Conservation (phyloP, 768 basidiomycete species). For the Mycena maculata region DNA sequence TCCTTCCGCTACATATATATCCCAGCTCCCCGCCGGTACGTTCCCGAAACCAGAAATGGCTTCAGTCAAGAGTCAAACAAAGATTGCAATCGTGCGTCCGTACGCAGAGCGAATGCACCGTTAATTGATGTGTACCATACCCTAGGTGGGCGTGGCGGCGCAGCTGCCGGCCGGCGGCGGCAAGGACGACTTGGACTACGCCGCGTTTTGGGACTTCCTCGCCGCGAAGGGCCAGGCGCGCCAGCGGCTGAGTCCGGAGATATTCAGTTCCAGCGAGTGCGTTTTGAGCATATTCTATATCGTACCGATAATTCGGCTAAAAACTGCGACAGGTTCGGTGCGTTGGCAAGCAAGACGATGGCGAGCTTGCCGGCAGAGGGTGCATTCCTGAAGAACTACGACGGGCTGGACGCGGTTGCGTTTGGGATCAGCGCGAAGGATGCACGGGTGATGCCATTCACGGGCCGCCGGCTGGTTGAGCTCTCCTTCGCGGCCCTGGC, state of each 20-base stretch:
- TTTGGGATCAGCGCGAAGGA: constrained; percentile 16
- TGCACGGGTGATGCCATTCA: constrained; percentile 10
- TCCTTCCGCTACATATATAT: too few relatives aligned
- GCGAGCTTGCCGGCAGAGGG: not conserved
- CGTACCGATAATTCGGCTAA: not conserved
- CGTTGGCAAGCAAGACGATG: too few relatives aligned
- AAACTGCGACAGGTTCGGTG: not conserved
- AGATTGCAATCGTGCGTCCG: too few relatives aligned
- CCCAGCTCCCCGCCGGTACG: too few relatives aligned
- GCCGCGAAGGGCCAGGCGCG: not conserved
- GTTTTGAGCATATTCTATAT: not conserved
- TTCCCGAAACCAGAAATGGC: too few relatives aligned
- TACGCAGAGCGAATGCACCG: too few relatives aligned
- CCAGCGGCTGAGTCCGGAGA: not conserved
- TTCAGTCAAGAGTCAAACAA: too few relatives aligned
- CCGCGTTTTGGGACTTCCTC: constrained; percentile 11
- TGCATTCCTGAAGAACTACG: not conserved
- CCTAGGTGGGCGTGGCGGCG: constrained; percentile 7
- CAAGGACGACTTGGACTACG: not conserved
- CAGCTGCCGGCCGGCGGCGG: constrained; percentile 8
- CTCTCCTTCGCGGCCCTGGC: constrained; percentile 10
- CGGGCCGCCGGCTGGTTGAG: not conserved
- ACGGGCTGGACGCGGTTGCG: not conserved
- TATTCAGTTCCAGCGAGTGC: not conserved
- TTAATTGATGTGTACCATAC: too few relatives aligned